These are phyloP conservation scores for Zasmidium cellare DNA, from an alignment of 2,329 filamentous ascomycete species.

Conservation along the genomic window DNA sequence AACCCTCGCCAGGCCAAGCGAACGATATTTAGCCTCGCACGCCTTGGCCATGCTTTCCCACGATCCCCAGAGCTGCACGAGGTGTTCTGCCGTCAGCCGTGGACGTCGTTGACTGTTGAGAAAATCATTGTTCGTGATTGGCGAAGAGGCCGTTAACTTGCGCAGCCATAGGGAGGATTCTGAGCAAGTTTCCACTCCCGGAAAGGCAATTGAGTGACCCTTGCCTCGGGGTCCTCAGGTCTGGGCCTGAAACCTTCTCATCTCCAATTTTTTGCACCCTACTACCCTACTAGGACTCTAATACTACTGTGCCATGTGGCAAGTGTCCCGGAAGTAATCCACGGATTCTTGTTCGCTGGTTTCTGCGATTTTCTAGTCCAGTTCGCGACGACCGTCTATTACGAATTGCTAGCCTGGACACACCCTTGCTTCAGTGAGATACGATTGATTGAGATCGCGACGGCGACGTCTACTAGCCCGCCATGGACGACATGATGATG, in stretches of 20 bases:
- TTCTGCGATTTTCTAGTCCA: neutral
- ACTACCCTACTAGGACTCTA: no score
- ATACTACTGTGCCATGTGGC: neutral
- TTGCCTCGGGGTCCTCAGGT: neutral
- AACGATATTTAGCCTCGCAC: neutral
- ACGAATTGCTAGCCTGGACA: neutral
- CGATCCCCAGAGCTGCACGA: neutral
- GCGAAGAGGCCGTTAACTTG: no score
- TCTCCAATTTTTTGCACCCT: neutral
- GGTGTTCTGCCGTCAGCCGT: neutral
- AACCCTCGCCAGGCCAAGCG: neutral
- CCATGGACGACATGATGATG: slow-evolving; percentile 17
- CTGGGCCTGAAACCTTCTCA: neutral
- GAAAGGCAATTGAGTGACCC: no score
- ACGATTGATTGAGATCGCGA: neutral
- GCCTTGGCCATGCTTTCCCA: neutral
- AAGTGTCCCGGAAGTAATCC: neutral
- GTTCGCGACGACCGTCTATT: neutral
- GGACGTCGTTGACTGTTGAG: neutral
- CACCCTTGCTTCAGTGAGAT: neutral
- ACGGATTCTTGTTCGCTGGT: neutral
- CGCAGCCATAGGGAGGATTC: no score
- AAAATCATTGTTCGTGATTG: no score
- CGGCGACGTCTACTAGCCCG: neutral
- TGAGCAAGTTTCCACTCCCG: no score